Conservation (phyloP, 306 rosid genomes). For the Hippophae tibetana region DNA sequence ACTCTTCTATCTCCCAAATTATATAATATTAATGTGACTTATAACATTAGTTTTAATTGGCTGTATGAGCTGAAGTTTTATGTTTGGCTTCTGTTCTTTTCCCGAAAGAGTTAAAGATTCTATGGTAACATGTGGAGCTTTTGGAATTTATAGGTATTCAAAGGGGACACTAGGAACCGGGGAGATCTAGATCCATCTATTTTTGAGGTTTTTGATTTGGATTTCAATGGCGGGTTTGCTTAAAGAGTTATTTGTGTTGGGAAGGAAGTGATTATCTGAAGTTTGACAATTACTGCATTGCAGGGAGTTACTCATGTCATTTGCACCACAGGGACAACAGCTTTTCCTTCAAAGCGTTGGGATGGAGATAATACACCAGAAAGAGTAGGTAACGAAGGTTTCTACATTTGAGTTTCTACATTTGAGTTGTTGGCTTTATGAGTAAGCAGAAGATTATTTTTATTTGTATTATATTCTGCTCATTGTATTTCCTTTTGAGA, state of each 20-base stretch:
- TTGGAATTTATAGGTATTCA: constrained; percentile 49
- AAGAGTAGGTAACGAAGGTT: constrained; percentile 50
- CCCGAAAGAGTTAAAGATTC: not conserved
- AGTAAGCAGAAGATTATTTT: not conserved
- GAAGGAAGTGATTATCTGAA: not conserved
- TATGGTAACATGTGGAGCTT: constrained; percentile 11
- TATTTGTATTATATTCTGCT: not conserved
- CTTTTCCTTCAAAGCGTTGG: constrained; percentile 94
- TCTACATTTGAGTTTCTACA: constrained; percentile 11
- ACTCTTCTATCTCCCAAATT: too few relatives aligned
- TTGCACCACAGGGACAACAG: constrained; percentile 94
- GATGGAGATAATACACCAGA: constrained; percentile 82
- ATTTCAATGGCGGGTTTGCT: not conserved
- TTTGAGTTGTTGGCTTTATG: constrained; percentile 16
- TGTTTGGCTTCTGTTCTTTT: not conserved
- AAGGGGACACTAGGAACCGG: constrained; percentile 73
- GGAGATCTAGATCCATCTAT: constrained; percentile 65
- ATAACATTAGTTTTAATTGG: not conserved
- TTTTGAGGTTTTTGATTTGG: constrained; percentile 51
- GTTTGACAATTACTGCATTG: constrained; percentile 14
- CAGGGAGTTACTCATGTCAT: constrained; percentile 96
- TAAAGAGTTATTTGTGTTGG: not conserved
- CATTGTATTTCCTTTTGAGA: too few relatives aligned
- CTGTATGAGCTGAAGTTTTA: constrained; percentile 1
- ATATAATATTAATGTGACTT: too few relatives aligned